A percentile compares a stretch with the other conserved stretches of the same genome.
These are phyloP conservation scores for Scopulariopsis brevicaulis DNA, from an alignment of 2,329 filamentous ascomycete genomes.

Conservation along the genomic window DNA sequence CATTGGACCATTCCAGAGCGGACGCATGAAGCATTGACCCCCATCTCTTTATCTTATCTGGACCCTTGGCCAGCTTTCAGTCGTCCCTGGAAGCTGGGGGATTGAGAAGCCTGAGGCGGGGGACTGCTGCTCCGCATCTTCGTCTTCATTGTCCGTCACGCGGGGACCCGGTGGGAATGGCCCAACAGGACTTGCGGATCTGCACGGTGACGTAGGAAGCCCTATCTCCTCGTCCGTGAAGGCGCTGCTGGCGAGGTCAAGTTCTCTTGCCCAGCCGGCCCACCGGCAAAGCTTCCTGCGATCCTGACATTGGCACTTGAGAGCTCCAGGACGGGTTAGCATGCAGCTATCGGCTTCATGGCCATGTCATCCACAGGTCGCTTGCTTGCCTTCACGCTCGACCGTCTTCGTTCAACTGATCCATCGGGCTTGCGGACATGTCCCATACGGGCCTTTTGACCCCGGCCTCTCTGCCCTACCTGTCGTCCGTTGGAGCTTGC, in stretches of 20 bases:
- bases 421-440: too few relatives aligned
- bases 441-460: background rate
- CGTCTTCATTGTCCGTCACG: background rate
- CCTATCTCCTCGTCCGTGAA: background rate
- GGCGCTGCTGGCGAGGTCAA: background rate
- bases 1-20: background rate
- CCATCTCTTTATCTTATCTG: background rate
- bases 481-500: background rate
- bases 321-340: too few relatives aligned
- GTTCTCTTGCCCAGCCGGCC: slow-evolving; percentile 2
- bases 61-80: background rate
- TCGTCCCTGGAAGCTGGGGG: background rate
- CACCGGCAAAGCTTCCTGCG: slow-evolving; percentile 1
- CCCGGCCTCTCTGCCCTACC: background rate
- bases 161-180: background rate
- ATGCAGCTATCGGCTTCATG: too few relatives aligned
- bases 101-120: background rate
- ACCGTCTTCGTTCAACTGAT: too few relatives aligned
- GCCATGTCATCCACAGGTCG: too few relatives aligned
- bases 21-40: background rate
- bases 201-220: slow-evolving; percentile 3
- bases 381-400: too few relatives aligned
- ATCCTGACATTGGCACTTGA: background rate
- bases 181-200: background rate
- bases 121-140: background rate